Evolutionary conservation across 495 filamentous ascomycete species (phyloP).

Genomic region (Podospora tetraspora): DNA sequence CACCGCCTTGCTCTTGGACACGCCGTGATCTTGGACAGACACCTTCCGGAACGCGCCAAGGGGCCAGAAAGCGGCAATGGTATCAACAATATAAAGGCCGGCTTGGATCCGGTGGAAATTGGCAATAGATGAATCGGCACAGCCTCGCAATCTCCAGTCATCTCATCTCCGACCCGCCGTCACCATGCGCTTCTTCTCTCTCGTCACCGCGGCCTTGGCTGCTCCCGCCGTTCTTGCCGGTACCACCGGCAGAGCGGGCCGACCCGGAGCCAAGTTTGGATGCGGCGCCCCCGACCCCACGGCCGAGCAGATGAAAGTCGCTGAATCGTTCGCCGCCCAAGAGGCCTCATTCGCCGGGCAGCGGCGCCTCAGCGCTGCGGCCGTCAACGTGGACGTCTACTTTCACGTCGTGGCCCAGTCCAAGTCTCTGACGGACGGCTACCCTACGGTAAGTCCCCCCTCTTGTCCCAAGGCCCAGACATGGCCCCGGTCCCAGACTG

Average conservation of each 20-base stretch:
- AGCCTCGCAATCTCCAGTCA: not conserved
- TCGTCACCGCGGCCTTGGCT: constrained; percentile 28
- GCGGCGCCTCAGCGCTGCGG: constrained; percentile 13
- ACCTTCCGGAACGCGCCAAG: constrained; percentile 14
- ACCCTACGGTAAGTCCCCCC: constrained; percentile 42
- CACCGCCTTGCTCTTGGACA: too few species aligned
- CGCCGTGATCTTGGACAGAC: too few species aligned
- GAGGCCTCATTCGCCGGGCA: constrained; percentile 24
- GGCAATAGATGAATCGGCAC: not conserved
- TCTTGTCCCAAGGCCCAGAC: constrained; percentile 12
- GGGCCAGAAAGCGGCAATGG: not conserved
- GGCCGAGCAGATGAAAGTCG: constrained; percentile 29
- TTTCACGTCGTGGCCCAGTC: constrained; percentile 58
- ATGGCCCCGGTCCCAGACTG: not conserved
- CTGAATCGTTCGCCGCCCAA: constrained; percentile 25
- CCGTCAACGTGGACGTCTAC: constrained; percentile 48
- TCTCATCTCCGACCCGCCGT: not conserved
- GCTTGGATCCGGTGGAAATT: not conserved
- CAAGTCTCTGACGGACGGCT: constrained; percentile 41
- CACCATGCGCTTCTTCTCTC: constrained; percentile 37
- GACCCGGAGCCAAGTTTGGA: constrained; percentile 11
- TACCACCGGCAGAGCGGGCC: constrained; percentile 3
- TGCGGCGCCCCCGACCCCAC: constrained; percentile 43
- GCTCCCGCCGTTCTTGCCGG: constrained; percentile 30
- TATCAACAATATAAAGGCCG: not conserved